Percentiles rank a stretch among this genome's conserved stretches.
phyloP scores from a whole-genome alignment of 2,329 filamentous ascomycete genomes.

The Cladorrhinum sp. region DNA sequence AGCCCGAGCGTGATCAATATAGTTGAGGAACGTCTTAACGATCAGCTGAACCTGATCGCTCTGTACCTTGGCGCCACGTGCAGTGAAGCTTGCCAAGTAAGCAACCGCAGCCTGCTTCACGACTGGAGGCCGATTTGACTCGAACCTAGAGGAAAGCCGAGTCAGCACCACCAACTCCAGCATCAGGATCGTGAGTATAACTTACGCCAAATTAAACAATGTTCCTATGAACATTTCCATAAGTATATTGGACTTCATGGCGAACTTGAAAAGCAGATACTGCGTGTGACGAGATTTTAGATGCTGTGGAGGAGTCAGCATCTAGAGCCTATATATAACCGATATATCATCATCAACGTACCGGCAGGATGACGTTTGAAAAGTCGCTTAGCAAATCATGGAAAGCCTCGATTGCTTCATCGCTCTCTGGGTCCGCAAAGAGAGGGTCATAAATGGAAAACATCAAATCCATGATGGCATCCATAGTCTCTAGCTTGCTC shows the following conservation, averaged over 20 bases:
- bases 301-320: conserved; percentile 17
- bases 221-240: conserved; percentile 80
- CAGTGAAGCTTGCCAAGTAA: conserved; percentile 89
- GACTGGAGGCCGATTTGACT: conserved; percentile 67
- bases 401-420: conserved; percentile 69
- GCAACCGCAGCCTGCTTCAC: conserved; percentile 81
- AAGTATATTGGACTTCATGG: conserved; percentile 73
- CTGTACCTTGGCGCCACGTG: conserved; percentile 79
- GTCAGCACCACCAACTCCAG: background rate
- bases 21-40: conserved; percentile 72
- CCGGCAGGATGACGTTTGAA: conserved; percentile 80
- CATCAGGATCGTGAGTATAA: background rate
- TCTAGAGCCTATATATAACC: background rate
- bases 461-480: conserved; percentile 81
- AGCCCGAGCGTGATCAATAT: conserved; percentile 74
- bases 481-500: conserved; percentile 85
- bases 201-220: conserved; percentile 65
- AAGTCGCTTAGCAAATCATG: conserved; percentile 83
- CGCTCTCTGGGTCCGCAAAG: conserved; percentile 66
- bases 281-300: conserved; percentile 81
- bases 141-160: conserved; percentile 39
- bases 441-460: conserved; percentile 78
- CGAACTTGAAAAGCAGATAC: conserved; percentile 94
- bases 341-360: conserved; percentile 10
- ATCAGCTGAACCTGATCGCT: conserved; percentile 75